These are phyloP conservation scores for Aspergillus vadensis DNA, from an alignment of 2,329 filamentous ascomycete genomes.

Conservation along the genomic window DNA sequence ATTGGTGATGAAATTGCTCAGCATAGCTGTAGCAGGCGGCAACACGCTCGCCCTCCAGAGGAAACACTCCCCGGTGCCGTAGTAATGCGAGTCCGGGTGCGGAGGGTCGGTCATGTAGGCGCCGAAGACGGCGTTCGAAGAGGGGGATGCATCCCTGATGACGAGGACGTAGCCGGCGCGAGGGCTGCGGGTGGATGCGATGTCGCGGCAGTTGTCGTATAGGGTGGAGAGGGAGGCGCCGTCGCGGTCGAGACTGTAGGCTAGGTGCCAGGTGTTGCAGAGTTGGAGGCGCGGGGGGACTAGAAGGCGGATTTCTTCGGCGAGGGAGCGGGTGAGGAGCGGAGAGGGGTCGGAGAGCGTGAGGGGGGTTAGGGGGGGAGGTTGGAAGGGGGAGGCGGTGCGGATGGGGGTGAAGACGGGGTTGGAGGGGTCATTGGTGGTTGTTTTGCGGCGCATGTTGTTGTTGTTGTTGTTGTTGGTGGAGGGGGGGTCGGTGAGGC, in stretches of 20 bases:
- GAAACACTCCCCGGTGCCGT: conserved; percentile 95
- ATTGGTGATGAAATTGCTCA: conserved; percentile 4
- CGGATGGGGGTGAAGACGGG: conserved; percentile 53
- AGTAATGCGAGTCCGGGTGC: conserved; percentile 80
- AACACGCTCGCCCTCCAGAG: conserved; percentile 77
- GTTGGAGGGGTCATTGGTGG: conserved; percentile 23
- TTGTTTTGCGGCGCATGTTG: conserved; percentile 22
- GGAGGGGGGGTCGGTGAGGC: conserved; percentile 54
- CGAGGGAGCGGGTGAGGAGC: conserved; percentile 71
- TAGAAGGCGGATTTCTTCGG: conserved; percentile 90
- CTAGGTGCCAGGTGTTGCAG: conserved; percentile 79
- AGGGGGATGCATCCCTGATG: conserved; percentile 66
- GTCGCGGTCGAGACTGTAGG: conserved; percentile 89
- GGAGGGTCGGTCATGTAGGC: conserved; percentile 91
- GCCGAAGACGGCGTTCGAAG: conserved; percentile 67
- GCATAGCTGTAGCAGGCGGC: conserved; percentile 35
- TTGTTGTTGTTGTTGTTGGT: conserved; percentile 21
- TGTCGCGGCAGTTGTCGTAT: conserved; percentile 74
- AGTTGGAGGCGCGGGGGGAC: conserved; percentile 85
- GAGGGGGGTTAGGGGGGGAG: conserved; percentile 83
- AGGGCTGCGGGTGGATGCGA: conserved; percentile 59
- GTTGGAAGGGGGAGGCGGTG: conserved; percentile 76
- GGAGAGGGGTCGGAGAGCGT: conserved; percentile 51
- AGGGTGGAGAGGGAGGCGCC: conserved; percentile 84
- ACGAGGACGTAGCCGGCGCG: conserved; percentile 88